Conservation (phyloP, 192 early-diverging fungal species). For the Coemansia brasiliensis region DNA sequence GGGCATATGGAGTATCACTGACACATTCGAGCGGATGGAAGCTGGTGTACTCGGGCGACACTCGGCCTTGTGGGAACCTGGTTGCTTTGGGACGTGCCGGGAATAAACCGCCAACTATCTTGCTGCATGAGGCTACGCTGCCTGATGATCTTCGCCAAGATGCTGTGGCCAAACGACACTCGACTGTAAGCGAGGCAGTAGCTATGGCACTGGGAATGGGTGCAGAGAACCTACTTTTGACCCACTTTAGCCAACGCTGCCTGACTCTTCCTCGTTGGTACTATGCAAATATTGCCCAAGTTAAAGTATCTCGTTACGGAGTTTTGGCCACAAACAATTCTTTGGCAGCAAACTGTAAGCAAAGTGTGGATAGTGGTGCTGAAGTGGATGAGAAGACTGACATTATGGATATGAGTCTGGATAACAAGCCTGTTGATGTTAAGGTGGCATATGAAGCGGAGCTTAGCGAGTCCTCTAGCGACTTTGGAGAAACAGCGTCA, state of each 20-base stretch:
- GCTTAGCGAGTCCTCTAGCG: slow-evolving; percentile 4
- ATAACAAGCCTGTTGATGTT: neutral
- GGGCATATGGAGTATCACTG: slow-evolving; percentile 76
- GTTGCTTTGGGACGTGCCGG: slow-evolving; percentile 67
- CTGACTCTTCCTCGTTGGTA: slow-evolving; percentile 39
- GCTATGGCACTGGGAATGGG: slow-evolving; percentile 80
- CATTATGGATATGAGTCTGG: too few species aligned
- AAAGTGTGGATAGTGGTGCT: neutral
- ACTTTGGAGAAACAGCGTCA: slow-evolving; percentile 5
- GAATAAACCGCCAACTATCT: slow-evolving; percentile 55
- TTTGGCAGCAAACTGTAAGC: slow-evolving; percentile 1
- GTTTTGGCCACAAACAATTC: slow-evolving; percentile 11
- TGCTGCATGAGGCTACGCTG: slow-evolving; percentile 94
- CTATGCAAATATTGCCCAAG: slow-evolving; percentile 4
- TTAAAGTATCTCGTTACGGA: slow-evolving; percentile 27
- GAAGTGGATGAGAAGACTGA: slow-evolving; percentile 15
- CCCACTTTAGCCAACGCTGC: slow-evolving; percentile 96
- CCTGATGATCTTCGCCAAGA: slow-evolving; percentile 69
- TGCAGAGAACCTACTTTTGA: slow-evolving; percentile 80
- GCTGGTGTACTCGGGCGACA: slow-evolving; percentile 91
- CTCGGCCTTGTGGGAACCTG: slow-evolving; percentile 78
- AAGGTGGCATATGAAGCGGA: slow-evolving; percentile 25
- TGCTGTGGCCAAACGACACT: slow-evolving; percentile 80
- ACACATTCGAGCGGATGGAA: slow-evolving; percentile 73
- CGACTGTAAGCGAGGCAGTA: slow-evolving; percentile 85